Conservation (phyloP, 192 early-diverging fungal species). For the Coemansia javaensis region DNA sequence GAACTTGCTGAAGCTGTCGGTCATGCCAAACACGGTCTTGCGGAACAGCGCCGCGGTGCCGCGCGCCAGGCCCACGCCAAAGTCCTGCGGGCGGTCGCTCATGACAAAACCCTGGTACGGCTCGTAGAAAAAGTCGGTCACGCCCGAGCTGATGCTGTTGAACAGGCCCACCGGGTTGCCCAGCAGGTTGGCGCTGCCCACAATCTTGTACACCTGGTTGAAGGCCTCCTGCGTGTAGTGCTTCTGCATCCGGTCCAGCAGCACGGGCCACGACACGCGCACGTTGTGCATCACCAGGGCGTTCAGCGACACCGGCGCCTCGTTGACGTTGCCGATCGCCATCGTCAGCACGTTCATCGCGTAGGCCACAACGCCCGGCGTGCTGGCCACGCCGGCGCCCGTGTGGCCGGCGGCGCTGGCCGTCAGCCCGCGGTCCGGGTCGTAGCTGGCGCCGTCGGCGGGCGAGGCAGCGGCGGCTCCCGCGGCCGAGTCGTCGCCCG, state of each 20-base stretch:
- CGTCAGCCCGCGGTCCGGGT: slow-evolving; percentile 5
- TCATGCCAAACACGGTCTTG: slow-evolving; percentile 95
- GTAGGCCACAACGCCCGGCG: slow-evolving; percentile 46
- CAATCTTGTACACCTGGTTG: slow-evolving; percentile 76
- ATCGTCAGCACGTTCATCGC: slow-evolving; percentile 86
- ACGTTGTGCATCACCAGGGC: slow-evolving; percentile 84
- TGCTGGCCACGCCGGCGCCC: slow-evolving; percentile 40
- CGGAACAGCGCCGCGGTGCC: slow-evolving; percentile 67
- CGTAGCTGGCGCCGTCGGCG: slow-evolving; percentile 15
- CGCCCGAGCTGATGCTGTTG: slow-evolving; percentile 91
- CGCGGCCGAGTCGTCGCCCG: slow-evolving; percentile 6
- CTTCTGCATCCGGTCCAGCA: slow-evolving; percentile 72
- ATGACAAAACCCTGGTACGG: slow-evolving; percentile 95
- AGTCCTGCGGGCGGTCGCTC: slow-evolving; percentile 89
- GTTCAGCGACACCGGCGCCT: slow-evolving; percentile 85
- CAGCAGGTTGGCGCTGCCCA: slow-evolving; percentile 94
- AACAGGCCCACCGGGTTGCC: slow-evolving; percentile 98
- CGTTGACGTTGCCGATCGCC: slow-evolving; percentile 96
- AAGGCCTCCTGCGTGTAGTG: slow-evolving; percentile 90
- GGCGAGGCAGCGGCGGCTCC: not conserved
- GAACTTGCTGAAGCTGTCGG: slow-evolving; percentile 92
- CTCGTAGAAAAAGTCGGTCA: slow-evolving; percentile 95
- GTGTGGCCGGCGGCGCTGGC: slow-evolving; percentile 11
- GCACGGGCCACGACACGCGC: slow-evolving; percentile 68
- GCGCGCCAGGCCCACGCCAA: slow-evolving; percentile 86